Evolutionary conservation across 1,284 basidiomycete species (phyloP).

Genomic region (Fomitiporia mediterranea): DNA sequence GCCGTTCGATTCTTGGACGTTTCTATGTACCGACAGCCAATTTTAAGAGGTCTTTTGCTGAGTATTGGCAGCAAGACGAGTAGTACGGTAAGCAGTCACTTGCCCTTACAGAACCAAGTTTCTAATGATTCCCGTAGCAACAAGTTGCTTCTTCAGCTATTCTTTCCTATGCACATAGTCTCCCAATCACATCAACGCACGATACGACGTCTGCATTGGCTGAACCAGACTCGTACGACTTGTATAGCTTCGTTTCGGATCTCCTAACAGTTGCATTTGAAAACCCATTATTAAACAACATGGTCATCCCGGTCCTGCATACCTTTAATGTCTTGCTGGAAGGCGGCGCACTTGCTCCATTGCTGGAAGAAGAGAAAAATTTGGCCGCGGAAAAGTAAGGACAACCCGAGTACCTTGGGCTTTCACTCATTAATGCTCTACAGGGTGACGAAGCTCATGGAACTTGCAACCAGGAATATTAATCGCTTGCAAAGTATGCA

Average conservation of each 20-base stretch:
- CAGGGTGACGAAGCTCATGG: slow-evolving; percentile 42
- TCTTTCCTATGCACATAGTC: slow-evolving; percentile 47
- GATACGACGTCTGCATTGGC: slow-evolving; percentile 1
- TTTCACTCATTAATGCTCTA: slow-evolving; percentile 11
- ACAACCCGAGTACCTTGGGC: slow-evolving; percentile 21
- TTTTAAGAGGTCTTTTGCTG: slow-evolving; percentile 71
- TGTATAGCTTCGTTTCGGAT: slow-evolving; percentile 49
- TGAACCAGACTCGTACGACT: slow-evolving; percentile 33
- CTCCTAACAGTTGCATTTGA: slow-evolving; percentile 48
- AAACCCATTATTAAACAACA: slow-evolving; percentile 57
- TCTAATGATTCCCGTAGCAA: slow-evolving; percentile 44
- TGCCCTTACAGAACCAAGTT: neutral
- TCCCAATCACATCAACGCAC: slow-evolving; percentile 38
- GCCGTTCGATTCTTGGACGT: slow-evolving; percentile 67
- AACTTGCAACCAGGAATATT: slow-evolving; percentile 55
- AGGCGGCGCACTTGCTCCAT: slow-evolving; percentile 47
- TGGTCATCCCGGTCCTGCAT: slow-evolving; percentile 76
- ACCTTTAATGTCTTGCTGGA: slow-evolving; percentile 70
- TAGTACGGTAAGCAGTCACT: slow-evolving; percentile 60
- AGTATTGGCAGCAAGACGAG: slow-evolving; percentile 79
- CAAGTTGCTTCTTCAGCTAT: slow-evolving; percentile 61
- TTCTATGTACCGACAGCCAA: slow-evolving; percentile 49
- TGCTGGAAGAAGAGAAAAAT: slow-evolving; percentile 42
- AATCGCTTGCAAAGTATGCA: slow-evolving; percentile 72
- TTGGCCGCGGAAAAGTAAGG: too few species aligned